These are phyloP conservation scores for Tetrahymena borealis DNA, from an alignment of 73 alveolate species.

Conservation along the genomic window DNA sequence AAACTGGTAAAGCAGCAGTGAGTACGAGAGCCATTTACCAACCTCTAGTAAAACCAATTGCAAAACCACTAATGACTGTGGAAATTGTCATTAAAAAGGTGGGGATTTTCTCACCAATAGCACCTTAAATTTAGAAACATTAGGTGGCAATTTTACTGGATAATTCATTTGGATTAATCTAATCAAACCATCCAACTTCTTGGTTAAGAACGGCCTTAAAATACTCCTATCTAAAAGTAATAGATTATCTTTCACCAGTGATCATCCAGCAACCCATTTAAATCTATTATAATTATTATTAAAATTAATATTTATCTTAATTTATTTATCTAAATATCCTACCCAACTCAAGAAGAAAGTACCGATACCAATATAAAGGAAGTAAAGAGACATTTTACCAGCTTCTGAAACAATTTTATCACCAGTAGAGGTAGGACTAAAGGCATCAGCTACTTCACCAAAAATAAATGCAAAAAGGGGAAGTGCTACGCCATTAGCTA, in stretches of 20 bases:
- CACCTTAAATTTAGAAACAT: conserved; percentile 51
- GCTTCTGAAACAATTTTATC: conserved; percentile 34
- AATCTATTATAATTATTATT: background rate
- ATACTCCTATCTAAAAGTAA: conserved; percentile 48
- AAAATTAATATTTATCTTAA: too few species aligned
- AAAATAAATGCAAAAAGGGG: conserved; percentile 63
- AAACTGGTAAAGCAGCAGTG: conserved; percentile 51
- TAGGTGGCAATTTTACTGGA: conserved; percentile 57
- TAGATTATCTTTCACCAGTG: conserved; percentile 35
- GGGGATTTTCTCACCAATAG: conserved; percentile 62
- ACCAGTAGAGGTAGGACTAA: conserved; percentile 32
- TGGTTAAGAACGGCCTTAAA: conserved; percentile 48
- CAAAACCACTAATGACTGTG: conserved; percentile 49
- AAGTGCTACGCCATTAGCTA: conserved; percentile 44
- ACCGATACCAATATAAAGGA: conserved; percentile 39
- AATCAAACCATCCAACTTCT: conserved; percentile 69
- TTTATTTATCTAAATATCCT: background rate
- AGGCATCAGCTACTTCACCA: conserved; percentile 65
- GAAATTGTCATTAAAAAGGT: conserved; percentile 50
- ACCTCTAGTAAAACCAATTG: conserved; percentile 51
- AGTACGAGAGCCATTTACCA: conserved; percentile 64
- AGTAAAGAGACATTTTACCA: conserved; percentile 18
- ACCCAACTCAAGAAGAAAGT: conserved; percentile 38
- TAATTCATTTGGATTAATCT: conserved; percentile 53
- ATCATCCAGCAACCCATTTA: conserved; percentile 11